phyloP scores from a whole-genome alignment of 306 rosid species.

The Rosa multiflora region DNA sequence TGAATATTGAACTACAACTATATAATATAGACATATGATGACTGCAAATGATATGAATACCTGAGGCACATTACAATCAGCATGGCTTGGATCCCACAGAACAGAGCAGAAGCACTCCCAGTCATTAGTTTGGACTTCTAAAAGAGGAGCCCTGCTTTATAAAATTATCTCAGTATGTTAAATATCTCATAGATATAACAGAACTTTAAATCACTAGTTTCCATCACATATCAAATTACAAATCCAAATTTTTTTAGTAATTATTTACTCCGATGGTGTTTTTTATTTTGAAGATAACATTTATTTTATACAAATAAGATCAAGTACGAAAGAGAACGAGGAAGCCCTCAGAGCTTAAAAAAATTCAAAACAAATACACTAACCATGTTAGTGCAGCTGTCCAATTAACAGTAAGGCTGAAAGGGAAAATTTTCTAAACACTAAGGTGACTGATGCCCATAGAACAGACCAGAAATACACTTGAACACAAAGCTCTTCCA shows the following conservation, averaged over 20 bases:
- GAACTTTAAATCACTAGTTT: neutral
- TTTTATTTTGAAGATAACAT: neutral
- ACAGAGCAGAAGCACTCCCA: conserved; percentile 60
- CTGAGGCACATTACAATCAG: conserved; percentile 59
- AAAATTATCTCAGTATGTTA: conserved; percentile 15
- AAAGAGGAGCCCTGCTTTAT: conserved; percentile 48
- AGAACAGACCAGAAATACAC: neutral
- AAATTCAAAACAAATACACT: neutral
- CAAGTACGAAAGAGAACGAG: neutral
- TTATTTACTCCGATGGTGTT: neutral
- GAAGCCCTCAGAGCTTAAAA: neutral
- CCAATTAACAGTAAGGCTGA: neutral
- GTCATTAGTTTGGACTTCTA: conserved; percentile 48
- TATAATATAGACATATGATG: neutral
- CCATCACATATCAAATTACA: neutral
- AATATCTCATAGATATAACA: neutral
- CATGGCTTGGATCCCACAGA: conserved; percentile 49
- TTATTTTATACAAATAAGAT: neutral
- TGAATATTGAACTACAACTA: neutral
- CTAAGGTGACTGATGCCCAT: neutral
- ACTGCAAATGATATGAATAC: conserved; percentile 26
- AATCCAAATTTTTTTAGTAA: neutral
- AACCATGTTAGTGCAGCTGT: neutral
- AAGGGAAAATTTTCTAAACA: neutral
- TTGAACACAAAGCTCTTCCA: neutral